phyloP scores from a whole-genome alignment of 2,329 filamentous ascomycete genomes.

The Xylaria sp. region DNA sequence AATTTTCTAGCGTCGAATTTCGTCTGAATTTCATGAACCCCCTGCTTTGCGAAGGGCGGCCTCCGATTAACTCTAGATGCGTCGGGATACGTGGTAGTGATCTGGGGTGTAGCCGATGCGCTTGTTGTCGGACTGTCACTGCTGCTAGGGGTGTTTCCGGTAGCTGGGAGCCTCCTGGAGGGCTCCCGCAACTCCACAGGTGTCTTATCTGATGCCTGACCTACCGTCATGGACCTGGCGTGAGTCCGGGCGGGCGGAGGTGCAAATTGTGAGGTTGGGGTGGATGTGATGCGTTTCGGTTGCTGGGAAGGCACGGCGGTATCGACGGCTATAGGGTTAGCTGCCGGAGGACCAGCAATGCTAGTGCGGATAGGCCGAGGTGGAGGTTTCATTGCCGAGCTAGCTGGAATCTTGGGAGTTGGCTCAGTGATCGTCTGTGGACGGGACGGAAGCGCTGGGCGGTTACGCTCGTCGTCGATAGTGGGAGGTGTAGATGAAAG shows the following conservation, averaged over 20 bases:
- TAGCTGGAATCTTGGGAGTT: constrained; percentile 45
- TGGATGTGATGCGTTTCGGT: constrained; percentile 58
- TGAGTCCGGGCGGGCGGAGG: constrained; percentile 58
- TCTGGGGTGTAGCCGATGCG: constrained; percentile 57
- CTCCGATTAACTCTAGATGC: constrained; percentile 84
- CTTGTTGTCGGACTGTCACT: constrained; percentile 39
- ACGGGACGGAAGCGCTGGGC: constrained; percentile 62
- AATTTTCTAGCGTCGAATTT: constrained; percentile 89
- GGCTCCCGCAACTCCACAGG: constrained; percentile 54
- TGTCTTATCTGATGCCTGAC: constrained; percentile 55
- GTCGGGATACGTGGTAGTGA: constrained; percentile 80
- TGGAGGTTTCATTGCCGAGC: constrained; percentile 53
- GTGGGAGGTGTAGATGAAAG: constrained; percentile 54
- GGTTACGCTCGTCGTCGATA: constrained; percentile 53
- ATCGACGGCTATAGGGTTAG: constrained; percentile 39
- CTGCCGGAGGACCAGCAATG: constrained; percentile 46
- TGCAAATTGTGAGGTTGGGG: constrained; percentile 57
- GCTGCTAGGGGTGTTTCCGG: constrained; percentile 33
- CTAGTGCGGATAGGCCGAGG: constrained; percentile 57
- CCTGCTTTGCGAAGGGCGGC: constrained; percentile 78
- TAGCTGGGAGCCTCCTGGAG: constrained; percentile 41
- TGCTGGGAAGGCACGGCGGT: constrained; percentile 42
- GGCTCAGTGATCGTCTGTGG: constrained; percentile 55
- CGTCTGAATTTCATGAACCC: constrained; percentile 79
- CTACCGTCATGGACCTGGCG: constrained; percentile 63